Evolutionary conservation across 352 stramenopile genomes (phyloP).

Genomic region (Globisporangium irregulare): DNA sequence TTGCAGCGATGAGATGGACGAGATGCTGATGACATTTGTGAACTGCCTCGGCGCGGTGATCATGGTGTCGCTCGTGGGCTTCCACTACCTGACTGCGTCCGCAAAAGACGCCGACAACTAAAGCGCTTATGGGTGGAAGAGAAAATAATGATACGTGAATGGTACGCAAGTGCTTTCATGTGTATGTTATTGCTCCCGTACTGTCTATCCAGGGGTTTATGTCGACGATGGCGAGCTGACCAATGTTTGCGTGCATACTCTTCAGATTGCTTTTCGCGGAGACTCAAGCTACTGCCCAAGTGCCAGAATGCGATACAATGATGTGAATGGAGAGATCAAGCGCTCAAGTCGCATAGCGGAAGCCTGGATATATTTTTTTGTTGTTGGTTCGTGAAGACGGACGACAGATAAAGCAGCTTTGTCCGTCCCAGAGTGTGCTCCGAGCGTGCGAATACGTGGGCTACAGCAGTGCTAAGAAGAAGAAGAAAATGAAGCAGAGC

Average conservation of each 20-base stretch:
- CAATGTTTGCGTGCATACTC: background rate
- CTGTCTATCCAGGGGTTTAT: background rate
- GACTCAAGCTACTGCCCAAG: background rate
- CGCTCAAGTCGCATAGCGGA: background rate
- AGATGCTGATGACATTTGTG: conserved; percentile 85
- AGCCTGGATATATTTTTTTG: background rate
- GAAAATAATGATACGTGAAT: background rate
- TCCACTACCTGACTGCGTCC: conserved; percentile 86
- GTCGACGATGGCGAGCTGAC: background rate
- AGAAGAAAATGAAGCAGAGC: background rate
- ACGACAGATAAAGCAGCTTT: background rate
- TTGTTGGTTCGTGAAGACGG: background rate
- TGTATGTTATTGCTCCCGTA: background rate
- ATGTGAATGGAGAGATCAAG: background rate
- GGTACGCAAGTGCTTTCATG: background rate
- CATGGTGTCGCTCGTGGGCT: conserved; percentile 86
- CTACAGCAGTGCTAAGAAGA: background rate
- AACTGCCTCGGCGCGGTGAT: conserved; percentile 85
- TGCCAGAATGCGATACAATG: background rate
- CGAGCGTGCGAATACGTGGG: background rate
- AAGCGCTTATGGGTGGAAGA: background rate
- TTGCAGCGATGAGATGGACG: conserved; percentile 82
- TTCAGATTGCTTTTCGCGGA: background rate
- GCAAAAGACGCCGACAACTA: conserved; percentile 82
- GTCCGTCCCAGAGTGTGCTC: background rate